Evolutionary conservation across 2,329 filamentous ascomycete genomes (phyloP).

Genomic region (Monosporascus sp.): DNA sequence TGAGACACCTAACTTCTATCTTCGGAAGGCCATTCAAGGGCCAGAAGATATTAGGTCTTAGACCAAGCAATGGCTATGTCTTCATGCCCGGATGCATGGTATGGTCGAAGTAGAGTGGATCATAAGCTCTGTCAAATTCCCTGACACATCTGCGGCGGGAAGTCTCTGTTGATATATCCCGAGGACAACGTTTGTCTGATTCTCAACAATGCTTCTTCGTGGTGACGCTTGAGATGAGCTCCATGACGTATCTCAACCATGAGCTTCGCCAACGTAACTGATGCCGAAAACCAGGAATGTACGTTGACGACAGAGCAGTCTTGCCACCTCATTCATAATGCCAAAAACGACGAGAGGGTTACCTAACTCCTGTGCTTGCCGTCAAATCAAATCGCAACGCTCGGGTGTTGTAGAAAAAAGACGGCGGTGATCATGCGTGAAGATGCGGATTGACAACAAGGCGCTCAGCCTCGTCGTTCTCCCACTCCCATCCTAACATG

Average conservation of each 20-base stretch:
- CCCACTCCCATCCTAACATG: slow-evolving; percentile 74
- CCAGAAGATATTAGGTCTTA: too few relatives aligned
- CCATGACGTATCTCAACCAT: neutral
- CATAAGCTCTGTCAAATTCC: too few relatives aligned
- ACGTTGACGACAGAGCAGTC: neutral
- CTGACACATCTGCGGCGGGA: too few relatives aligned
- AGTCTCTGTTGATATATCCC: too few relatives aligned
- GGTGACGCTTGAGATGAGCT: too few relatives aligned
- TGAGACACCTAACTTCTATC: too few relatives aligned
- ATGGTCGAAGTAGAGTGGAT: too few relatives aligned
- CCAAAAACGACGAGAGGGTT: slow-evolving; percentile 37
- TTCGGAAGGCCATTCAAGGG: too few relatives aligned
- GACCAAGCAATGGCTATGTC: too few relatives aligned
- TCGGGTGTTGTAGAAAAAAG: slow-evolving; percentile 18
- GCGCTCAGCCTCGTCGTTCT: slow-evolving; percentile 38
- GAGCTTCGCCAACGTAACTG: neutral
- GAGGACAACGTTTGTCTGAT: neutral
- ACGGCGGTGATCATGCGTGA: slow-evolving; percentile 40
- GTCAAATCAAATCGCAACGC: slow-evolving; percentile 27
- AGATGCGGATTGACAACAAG: slow-evolving; percentile 41
- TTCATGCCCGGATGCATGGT: too few relatives aligned
- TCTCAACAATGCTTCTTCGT: neutral
- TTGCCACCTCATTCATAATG: slow-evolving; percentile 15
- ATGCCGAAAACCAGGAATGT: neutral
- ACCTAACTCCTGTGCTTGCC: slow-evolving; percentile 45